Percentiles rank a stretch among this genome's conserved stretches.
These are phyloP conservation scores for Litsea cubeba DNA, from an alignment of 164 flowering plant genomes.

Conservation along the genomic window DNA sequence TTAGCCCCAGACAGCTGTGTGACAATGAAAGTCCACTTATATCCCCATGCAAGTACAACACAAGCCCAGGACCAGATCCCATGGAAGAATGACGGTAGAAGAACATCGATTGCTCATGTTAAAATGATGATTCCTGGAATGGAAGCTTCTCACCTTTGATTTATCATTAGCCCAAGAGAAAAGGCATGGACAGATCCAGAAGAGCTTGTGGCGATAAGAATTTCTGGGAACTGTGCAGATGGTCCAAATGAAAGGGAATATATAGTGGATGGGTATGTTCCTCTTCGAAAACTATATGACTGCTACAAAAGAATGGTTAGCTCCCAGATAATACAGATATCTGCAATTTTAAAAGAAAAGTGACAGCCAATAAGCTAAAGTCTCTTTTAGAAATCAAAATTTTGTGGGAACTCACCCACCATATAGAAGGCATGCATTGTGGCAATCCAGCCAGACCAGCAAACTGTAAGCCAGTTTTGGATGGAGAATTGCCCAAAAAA, in stretches of 20 bases:
- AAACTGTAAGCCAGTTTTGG: neutral
- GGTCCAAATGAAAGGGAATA: conserved; percentile 84
- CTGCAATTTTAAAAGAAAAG: conserved; percentile 7
- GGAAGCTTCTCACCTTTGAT: conserved; percentile 49
- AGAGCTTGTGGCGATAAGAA: conserved; percentile 77
- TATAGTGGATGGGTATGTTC: conserved; percentile 82
- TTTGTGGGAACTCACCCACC: neutral
- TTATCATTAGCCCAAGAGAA: conserved; percentile 44
- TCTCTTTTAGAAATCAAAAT: neutral
- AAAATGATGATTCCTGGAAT: neutral
- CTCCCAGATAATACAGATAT: conserved; percentile 7
- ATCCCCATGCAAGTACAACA: neutral
- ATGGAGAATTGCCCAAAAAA: neutral
- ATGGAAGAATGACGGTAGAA: neutral
- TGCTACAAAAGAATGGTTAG: conserved; percentile 26
- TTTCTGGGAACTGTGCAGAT: conserved; percentile 63
- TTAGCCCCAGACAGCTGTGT: no score
- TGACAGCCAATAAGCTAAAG: neutral
- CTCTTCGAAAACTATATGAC: conserved; percentile 92
- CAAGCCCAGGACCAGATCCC: neutral
- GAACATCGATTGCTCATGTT: neutral
- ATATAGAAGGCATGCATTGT: neutral
- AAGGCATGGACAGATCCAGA: conserved; percentile 88
- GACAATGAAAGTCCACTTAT: neutral
- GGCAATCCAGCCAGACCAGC: neutral